Base-by-base conservation (phyloP, 768 basidiomycete species). In the Lyophyllum shimeji region DNA sequence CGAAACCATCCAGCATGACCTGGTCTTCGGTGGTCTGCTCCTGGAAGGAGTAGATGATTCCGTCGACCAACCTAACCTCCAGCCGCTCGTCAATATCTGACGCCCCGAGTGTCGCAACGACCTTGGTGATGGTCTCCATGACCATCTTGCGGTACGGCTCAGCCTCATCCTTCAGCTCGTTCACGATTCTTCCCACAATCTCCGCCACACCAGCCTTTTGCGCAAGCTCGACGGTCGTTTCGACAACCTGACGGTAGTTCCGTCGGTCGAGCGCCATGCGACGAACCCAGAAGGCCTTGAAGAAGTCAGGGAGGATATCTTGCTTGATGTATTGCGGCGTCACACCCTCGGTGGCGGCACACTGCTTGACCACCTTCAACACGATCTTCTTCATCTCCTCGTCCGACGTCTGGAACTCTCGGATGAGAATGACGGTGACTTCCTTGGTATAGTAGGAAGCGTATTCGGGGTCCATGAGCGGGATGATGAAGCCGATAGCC, bases 311-410 rank as follows among this genome's bases (percentile, higher is more conserved):
- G 6, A 98, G 81, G 53, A 99, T 98, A 66, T 99, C 97, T 63
- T 95, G 89, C 67, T 94, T 96, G 69, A 99, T 97, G 71, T 98
- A 99, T 39, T 85, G 82, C 2, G 97, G 86, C 0, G 94, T 94
- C 34, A 99, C 97, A 75, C 97, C 97, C 69, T 99, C 97, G 1
- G 97, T 99, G 8, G 94, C 93, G 29, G 97, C 93, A 67, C 97
- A 98, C 71, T 98, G 97, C 74, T 98, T 97, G 64, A 98, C 95
- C 54, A 99, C 97, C 72, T 98, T 98, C 49, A 99, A 75, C 5
- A 99, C 97, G 62, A 98, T 98, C 81, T 98, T 97, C 84, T 98
- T 96, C 97, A 99, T 99, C 79, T 99, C 97, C 71, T 99, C 97
- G 69, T 99, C 97, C 8, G 96, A 96, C 6, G 95, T 97, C 71